These are phyloP conservation scores for Russula sp. DNA, from an alignment of 768 basidiomycete species.

Conservation along the genomic window DNA sequence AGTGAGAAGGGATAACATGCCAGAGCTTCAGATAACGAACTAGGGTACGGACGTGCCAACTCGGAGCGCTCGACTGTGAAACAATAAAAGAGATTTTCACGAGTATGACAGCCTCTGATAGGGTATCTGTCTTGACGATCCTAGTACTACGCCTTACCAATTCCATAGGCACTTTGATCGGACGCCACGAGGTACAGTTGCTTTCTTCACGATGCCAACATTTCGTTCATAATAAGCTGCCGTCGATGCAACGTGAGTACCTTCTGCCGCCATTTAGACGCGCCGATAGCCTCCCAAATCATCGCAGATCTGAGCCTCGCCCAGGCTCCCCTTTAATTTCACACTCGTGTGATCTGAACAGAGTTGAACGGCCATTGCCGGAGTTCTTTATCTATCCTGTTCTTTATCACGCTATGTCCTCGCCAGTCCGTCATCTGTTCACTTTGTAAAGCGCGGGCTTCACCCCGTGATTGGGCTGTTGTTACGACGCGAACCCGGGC, in stretches of 20 bases:
- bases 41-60: not conserved
- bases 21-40: not conserved
- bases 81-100: not conserved
- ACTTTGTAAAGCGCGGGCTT: not conserved
- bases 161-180: not conserved
- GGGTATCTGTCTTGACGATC: not conserved
- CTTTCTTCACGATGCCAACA: not conserved
- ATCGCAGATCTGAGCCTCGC: not conserved
- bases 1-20: no score
- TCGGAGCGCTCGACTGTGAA: not conserved
- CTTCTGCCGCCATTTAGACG: not conserved
- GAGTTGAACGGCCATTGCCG: not conserved
- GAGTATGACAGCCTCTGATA: not conserved
- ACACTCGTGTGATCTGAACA: not conserved
- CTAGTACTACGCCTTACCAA: not conserved
- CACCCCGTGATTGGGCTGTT: not conserved
- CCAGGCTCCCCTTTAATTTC: not conserved
- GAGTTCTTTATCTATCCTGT: not conserved
- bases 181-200: slow-evolving; percentile 8
- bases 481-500: not conserved
- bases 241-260: not conserved
- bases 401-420: not conserved
- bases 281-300: not conserved
- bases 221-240: not conserved
- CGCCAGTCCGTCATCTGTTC: not conserved